Percentiles rank a stretch among this genome's conserved stretches.
Conservation (phyloP, 2,329 filamentous ascomycete genomes). For the Neospermospora avenae region DNA sequence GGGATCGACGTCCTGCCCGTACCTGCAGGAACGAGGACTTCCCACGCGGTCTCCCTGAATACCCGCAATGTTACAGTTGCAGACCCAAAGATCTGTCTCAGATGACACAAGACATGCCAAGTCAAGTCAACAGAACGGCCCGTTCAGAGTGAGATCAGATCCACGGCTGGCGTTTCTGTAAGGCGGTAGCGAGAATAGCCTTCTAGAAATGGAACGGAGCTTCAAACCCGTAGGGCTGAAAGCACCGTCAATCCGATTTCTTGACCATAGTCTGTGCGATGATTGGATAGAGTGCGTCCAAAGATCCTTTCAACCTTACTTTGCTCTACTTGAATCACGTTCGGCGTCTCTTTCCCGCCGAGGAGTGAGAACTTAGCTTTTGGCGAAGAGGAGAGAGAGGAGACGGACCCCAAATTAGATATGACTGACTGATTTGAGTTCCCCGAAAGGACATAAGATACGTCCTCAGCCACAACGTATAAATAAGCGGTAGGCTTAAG, state of each 20-base stretch:
- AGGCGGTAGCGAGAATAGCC: background rate
- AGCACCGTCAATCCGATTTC: background rate
- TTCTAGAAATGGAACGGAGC: background rate
- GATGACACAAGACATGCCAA: background rate
- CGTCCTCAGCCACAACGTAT: background rate
- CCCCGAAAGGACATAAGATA: background rate
- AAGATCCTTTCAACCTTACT: background rate
- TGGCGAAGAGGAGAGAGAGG: background rate
- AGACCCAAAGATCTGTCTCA: background rate
- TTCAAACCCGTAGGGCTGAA: too few relatives aligned
- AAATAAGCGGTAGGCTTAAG: background rate
- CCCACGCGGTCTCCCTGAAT: background rate
- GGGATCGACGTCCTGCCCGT: background rate
- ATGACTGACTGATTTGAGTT: background rate
- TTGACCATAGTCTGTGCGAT: background rate
- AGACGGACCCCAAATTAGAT: constrained; percentile 6
- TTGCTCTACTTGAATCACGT: background rate
- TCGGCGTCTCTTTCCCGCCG: background rate
- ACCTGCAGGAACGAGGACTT: background rate
- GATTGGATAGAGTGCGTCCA: background rate
- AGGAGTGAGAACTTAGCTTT: background rate
- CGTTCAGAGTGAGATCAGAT: background rate
- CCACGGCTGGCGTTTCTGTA: background rate
- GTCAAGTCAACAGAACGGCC: background rate
- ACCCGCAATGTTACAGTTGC: background rate